These are phyloP conservation scores for Erythrophleum fordii DNA, from an alignment of 306 rosid species.

Conservation along the genomic window DNA sequence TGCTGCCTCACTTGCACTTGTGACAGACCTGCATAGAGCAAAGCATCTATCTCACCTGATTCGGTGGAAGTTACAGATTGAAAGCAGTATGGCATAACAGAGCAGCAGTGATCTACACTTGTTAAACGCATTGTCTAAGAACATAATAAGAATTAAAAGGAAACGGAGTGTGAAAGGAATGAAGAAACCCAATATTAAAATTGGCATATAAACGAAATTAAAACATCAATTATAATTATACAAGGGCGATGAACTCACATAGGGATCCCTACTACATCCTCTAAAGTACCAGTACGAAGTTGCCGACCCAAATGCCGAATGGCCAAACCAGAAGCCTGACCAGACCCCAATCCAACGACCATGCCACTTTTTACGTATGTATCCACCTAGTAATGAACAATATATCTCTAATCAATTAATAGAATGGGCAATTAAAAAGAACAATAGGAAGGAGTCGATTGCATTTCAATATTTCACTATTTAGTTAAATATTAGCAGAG, in stretches of 20 bases:
- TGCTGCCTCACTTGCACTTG: slow-evolving; percentile 66
- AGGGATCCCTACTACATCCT: slow-evolving; percentile 81
- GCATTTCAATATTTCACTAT: background rate
- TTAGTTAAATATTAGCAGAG: background rate
- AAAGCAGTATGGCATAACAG: slow-evolving; percentile 17
- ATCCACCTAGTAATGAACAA: slow-evolving; percentile 67
- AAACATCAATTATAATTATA: background rate
- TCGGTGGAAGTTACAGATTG: slow-evolving; percentile 18
- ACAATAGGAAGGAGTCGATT: background rate
- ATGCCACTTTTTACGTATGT: slow-evolving; percentile 75
- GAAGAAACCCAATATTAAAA: background rate
- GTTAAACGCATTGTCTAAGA: background rate
- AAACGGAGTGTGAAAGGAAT: background rate
- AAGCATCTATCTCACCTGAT: slow-evolving; percentile 11
- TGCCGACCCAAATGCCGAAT: slow-evolving; percentile 85
- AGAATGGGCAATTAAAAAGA: background rate
- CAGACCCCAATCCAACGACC: slow-evolving; percentile 87
- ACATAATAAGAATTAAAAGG: slow-evolving; percentile 1
- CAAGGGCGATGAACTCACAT: slow-evolving; percentile 60
- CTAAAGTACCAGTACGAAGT: slow-evolving; percentile 74
- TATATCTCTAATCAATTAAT: slow-evolving; percentile 2
- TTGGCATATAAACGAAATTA: background rate
- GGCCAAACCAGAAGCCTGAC: slow-evolving; percentile 83
- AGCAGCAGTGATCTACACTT: slow-evolving; percentile 6
- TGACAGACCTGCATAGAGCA: slow-evolving; percentile 53